Evolutionary conservation across 129 eudicot genomes (phyloP).

Genomic region (Tagetes patula): DNA sequence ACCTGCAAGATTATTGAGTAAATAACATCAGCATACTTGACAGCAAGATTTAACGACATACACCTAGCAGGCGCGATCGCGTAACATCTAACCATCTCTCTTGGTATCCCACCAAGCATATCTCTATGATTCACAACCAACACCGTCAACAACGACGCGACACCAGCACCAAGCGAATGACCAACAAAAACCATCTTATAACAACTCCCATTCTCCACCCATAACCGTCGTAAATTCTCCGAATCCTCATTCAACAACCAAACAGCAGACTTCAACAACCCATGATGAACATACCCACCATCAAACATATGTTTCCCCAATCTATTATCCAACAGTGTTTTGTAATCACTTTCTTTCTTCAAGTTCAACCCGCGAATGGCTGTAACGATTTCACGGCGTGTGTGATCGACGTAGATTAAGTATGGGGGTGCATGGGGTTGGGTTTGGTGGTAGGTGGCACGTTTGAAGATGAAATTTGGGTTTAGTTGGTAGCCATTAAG

Average conservation of each 20-base stretch:
- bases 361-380: constrained; percentile 69
- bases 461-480: constrained; percentile 65
- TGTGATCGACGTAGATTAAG: constrained; percentile 59
- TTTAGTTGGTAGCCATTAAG: constrained; percentile 53
- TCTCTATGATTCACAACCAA: constrained; percentile 61
- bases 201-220: constrained; percentile 59
- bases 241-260: constrained; percentile 65
- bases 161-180: constrained; percentile 79
- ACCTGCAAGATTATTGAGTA: constrained; percentile 74
- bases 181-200: constrained; percentile 74
- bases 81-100: constrained; percentile 57
- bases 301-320: constrained; percentile 64
- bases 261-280: constrained; percentile 67
- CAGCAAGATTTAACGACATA: constrained; percentile 75
- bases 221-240: constrained; percentile 46
- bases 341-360: constrained; percentile 55
- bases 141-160: constrained; percentile 63
- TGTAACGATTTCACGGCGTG: constrained; percentile 51
- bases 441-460: constrained; percentile 56
- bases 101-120: constrained; percentile 56
- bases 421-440: constrained; percentile 67
- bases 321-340: constrained; percentile 49
- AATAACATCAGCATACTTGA: constrained; percentile 82
- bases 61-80: constrained; percentile 76
- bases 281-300: constrained; percentile 86